Conservation (phyloP, 1,139 yeast species). For the Debaryomyces subglobosus region DNA sequence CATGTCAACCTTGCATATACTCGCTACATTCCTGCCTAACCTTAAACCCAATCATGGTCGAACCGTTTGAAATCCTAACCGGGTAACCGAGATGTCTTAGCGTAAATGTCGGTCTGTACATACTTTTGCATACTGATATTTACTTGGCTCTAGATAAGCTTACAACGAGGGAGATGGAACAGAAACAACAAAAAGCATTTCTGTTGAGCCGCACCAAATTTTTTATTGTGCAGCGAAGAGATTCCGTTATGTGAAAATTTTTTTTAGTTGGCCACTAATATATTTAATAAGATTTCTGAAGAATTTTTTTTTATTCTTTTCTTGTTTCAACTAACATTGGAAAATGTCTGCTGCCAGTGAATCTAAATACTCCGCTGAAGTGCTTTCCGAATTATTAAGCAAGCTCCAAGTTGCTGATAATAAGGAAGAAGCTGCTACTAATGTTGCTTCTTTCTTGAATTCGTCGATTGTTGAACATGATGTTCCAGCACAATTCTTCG, state of each 20-base stretch:
- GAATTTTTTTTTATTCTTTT: slow-evolving; percentile 14
- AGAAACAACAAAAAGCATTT: slow-evolving; percentile 4
- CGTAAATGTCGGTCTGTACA: slow-evolving; percentile 2
- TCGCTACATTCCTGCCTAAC: neutral
- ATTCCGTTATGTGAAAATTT: slow-evolving; percentile 14
- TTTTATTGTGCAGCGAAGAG: slow-evolving; percentile 13
- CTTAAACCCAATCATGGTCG: neutral
- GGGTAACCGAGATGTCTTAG: neutral
- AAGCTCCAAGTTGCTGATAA: slow-evolving; percentile 93
- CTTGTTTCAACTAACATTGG: slow-evolving; percentile 28
- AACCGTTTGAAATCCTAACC: slow-evolving; percentile 5
- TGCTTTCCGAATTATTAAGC: slow-evolving; percentile 90
- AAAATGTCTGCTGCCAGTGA: slow-evolving; percentile 66
- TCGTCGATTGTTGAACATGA: slow-evolving; percentile 98
- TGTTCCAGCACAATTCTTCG: slow-evolving; percentile 89
- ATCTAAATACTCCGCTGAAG: slow-evolving; percentile 71
- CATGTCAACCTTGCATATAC: neutral
- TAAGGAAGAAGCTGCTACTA: slow-evolving; percentile 84
- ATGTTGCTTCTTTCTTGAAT: slow-evolving; percentile 91
- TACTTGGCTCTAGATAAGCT: slow-evolving; percentile 4
- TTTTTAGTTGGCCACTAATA: slow-evolving; percentile 12
- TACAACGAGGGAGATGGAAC: slow-evolving; percentile 2
- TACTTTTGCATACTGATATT: slow-evolving; percentile 4
- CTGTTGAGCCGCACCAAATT: slow-evolving; percentile 11
- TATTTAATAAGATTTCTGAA: slow-evolving; percentile 6